Evolutionary conservation across 805 yeast genomes (phyloP).

Genomic region (Kodamaea kakaduensis): DNA sequence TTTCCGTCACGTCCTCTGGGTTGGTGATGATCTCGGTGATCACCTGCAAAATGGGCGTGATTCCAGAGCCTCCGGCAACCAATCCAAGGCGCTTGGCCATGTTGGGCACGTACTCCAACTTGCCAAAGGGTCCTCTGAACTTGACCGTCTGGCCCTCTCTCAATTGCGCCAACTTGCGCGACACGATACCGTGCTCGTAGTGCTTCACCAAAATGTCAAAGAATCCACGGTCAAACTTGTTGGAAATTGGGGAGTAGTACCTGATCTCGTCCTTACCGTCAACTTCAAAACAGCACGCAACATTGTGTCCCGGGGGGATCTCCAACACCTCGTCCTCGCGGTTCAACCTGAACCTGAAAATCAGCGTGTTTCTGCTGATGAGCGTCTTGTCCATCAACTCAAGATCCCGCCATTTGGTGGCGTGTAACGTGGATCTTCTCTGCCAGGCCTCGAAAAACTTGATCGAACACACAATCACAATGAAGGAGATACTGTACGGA

Average conservation of each 20-base stretch:
- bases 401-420: slow-evolving; percentile 56
- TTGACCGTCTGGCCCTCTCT: slow-evolving; percentile 62
- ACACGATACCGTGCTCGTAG: slow-evolving; percentile 66
- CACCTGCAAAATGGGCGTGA: slow-evolving; percentile 85
- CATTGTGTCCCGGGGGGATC: slow-evolving; percentile 72
- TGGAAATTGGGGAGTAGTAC: slow-evolving; percentile 74
- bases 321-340: slow-evolving; percentile 58
- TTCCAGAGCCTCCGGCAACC: slow-evolving; percentile 85
- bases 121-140: slow-evolving; percentile 79
- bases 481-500: slow-evolving; percentile 40
- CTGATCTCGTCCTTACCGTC: slow-evolving; percentile 54
- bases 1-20: slow-evolving; percentile 59
- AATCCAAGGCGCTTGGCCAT: slow-evolving; percentile 61
- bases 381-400: slow-evolving; percentile 74
- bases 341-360: slow-evolving; percentile 65
- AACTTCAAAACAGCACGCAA: slow-evolving; percentile 52
- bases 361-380: slow-evolving; percentile 65
- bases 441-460: slow-evolving; percentile 39
- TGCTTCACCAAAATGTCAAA: slow-evolving; percentile 77
- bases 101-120: slow-evolving; percentile 55
- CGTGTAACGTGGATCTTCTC: slow-evolving; percentile 43
- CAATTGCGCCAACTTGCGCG: slow-evolving; percentile 61
- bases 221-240: slow-evolving; percentile 65
- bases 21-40: slow-evolving; percentile 65
- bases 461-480: slow-evolving; percentile 29